Percentiles rank a stretch among this genome's conserved stretches.
Evolutionary conservation across 2,329 filamentous ascomycete genomes (phyloP).

Genomic region (Colletotrichum sp.): DNA sequence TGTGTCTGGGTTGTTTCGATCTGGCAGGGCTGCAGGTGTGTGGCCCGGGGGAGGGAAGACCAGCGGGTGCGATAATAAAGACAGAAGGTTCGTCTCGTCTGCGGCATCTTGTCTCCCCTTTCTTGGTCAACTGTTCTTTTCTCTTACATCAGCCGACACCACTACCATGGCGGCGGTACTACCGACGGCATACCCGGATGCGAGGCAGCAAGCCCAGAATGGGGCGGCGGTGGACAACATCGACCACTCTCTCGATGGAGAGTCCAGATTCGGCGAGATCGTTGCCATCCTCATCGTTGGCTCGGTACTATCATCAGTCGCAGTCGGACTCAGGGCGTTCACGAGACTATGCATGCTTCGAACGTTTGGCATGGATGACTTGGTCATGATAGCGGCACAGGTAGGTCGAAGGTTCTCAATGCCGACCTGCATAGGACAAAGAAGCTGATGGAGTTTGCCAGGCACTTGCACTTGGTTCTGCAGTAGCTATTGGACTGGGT

Average conservation of each 20-base stretch:
- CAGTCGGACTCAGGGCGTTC: slow-evolving; percentile 26
- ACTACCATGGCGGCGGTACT: background rate
- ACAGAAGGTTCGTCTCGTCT: background rate
- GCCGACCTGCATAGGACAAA: background rate
- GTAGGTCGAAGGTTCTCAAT: background rate
- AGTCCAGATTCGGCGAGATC: slow-evolving; percentile 25
- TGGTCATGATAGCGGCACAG: slow-evolving; percentile 25
- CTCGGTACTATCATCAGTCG: slow-evolving; percentile 23
- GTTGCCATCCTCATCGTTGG: slow-evolving; percentile 26
- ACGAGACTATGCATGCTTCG: slow-evolving; percentile 25
- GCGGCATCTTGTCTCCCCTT: background rate
- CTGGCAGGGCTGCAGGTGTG: background rate
- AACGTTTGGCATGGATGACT: slow-evolving; percentile 28
- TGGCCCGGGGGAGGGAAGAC: background rate
- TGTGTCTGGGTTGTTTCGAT: background rate
- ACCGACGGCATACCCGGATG: background rate
- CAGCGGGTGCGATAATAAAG: background rate
- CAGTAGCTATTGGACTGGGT: slow-evolving; percentile 29
- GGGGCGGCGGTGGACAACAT: background rate
- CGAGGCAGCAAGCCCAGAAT: background rate
- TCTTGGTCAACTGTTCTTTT: background rate
- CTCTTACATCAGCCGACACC: background rate
- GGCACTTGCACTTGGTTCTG: slow-evolving; percentile 24
- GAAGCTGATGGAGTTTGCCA: background rate
- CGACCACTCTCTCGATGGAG: slow-evolving; percentile 23